A percentile compares a stretch with the other conserved stretches of the same genome.
Conservation (phyloP, 2,329 filamentous ascomycete genomes). For the Colletotrichum salicis region DNA sequence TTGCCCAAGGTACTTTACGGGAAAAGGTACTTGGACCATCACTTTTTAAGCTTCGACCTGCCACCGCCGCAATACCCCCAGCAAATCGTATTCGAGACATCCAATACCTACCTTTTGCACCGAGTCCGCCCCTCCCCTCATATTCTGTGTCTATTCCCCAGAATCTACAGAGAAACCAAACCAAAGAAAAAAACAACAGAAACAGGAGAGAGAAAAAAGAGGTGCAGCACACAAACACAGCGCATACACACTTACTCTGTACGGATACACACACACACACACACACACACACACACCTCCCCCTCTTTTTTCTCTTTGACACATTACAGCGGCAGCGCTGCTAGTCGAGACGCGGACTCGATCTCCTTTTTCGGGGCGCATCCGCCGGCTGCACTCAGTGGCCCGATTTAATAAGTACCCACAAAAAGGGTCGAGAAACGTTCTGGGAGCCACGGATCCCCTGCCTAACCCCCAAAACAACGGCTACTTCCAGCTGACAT, state of each 20-base stretch:
- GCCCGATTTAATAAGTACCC: constrained; percentile 36
- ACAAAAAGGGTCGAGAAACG: constrained; percentile 37
- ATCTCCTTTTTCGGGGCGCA: constrained; percentile 35
- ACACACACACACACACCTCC: background rate
- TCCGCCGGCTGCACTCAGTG: constrained; percentile 34
- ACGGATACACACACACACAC: too few relatives aligned
- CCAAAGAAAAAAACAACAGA: background rate
- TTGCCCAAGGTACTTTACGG: constrained; percentile 1
- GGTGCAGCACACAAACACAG: background rate
- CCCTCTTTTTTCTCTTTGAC: background rate
- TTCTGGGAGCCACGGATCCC: constrained; percentile 35
- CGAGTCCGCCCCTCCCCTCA: background rate
- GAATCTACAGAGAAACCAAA: background rate
- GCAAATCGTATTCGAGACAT: background rate
- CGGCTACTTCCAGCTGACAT: constrained; percentile 36
- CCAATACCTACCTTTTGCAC: background rate
- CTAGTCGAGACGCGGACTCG: constrained; percentile 35
- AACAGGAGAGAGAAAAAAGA: background rate
- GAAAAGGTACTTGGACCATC: background rate
- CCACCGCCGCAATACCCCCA: background rate
- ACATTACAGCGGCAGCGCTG: constrained; percentile 19
- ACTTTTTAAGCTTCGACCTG: background rate
- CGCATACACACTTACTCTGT: background rate
- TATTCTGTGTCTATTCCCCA: background rate
- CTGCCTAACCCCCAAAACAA: constrained; percentile 35